Percentiles rank a stretch among this genome's conserved stretches.
Conservation (phyloP, 306 rosid species). For the Benincasa hispida region DNA sequence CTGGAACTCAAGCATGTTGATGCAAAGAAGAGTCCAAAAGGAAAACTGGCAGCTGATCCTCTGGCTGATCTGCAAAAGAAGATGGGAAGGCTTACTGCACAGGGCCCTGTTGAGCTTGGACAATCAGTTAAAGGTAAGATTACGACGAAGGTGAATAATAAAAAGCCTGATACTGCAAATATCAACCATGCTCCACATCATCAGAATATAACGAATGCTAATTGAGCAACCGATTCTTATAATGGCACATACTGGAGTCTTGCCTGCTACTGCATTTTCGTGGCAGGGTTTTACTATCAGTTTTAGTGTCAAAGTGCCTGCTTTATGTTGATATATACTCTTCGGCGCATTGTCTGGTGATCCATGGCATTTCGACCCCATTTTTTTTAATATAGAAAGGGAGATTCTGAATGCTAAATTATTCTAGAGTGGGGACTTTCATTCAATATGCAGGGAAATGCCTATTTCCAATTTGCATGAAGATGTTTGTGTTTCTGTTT, state of each 20-base stretch:
- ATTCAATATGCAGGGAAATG: not conserved
- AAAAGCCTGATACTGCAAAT: not conserved
- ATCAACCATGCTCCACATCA: not conserved
- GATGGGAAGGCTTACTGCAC: constrained; percentile 96
- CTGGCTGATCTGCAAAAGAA: constrained; percentile 96
- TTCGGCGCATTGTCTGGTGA: not conserved
- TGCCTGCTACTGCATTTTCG: not conserved
- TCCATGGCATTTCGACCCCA: not conserved
- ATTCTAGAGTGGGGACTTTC: not conserved
- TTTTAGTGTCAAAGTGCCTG: not conserved
- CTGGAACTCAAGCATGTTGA: constrained; percentile 82
- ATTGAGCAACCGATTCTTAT: not conserved
- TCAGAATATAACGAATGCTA: not conserved
- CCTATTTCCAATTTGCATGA: not conserved
- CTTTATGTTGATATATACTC: not conserved
- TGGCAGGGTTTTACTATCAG: not conserved
- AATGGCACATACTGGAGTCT: not conserved
- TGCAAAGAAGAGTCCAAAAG: constrained; percentile 76
- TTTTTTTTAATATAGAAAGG: not conserved
- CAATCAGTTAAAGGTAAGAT: constrained; percentile 31
- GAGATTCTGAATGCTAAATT: not conserved
- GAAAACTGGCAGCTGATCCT: constrained; percentile 54
- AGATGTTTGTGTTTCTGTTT: not conserved
- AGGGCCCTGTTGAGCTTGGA: constrained; percentile 63
- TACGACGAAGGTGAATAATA: constrained; percentile 6